Conservation (phyloP, 768 basidiomycete genomes). For the Leccinum truebloodii region DNA sequence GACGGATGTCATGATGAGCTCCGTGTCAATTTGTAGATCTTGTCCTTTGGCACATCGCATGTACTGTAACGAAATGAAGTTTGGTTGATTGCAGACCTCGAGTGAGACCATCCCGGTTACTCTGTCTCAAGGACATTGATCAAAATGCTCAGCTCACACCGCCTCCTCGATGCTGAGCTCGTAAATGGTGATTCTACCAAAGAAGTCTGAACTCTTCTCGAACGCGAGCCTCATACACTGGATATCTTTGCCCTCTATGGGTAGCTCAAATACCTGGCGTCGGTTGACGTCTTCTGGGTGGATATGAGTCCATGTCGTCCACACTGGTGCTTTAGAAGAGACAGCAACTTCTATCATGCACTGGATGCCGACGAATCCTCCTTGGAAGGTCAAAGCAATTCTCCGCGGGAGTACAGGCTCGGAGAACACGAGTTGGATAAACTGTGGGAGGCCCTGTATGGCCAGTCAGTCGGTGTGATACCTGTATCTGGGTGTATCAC, state of each 20-base stretch:
- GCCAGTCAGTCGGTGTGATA: constrained; percentile 9
- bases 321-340: constrained; percentile 38
- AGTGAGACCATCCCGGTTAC: constrained; percentile 2
- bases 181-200: constrained; percentile 77
- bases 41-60: constrained; percentile 13
- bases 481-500: constrained; percentile 8
- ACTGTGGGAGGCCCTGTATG: constrained; percentile 74
- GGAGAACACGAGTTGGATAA: constrained; percentile 63
- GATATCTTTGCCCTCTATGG: constrained; percentile 29
- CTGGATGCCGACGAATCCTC: constrained; percentile 77
- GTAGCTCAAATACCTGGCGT: constrained; percentile 64
- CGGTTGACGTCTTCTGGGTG: constrained; percentile 84
- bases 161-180: constrained; percentile 47
- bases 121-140: neutral
- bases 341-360: constrained; percentile 51
- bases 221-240: constrained; percentile 65
- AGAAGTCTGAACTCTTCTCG: constrained; percentile 82
- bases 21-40: constrained; percentile 16
- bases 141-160: neutral
- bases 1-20: neutral
- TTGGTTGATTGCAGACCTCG: constrained; percentile 27
- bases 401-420: constrained; percentile 53
- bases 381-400: constrained; percentile 75
- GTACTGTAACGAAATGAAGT: constrained; percentile 25
- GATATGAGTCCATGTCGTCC: constrained; percentile 54